Percentiles rank a stretch among this genome's conserved stretches.
Conservation (phyloP, 2,329 filamentous ascomycete species). For the Nannizziopsis arthrosporioides region DNA sequence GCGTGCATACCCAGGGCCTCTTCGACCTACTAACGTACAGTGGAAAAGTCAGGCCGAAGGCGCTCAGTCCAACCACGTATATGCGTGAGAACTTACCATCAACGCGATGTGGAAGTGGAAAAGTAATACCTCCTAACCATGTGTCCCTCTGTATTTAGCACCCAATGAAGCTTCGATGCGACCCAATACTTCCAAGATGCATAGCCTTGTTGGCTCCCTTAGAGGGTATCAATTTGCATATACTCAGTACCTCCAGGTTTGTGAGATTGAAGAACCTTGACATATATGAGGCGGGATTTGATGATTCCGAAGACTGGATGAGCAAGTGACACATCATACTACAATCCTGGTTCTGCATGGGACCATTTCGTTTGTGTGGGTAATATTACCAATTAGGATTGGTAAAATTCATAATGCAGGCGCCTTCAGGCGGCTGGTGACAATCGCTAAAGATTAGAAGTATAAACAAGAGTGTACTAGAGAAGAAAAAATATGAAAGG, state of each 20-base stretch:
- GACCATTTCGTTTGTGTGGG: background rate
- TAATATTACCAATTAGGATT: background rate
- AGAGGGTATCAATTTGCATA: constrained; percentile 4
- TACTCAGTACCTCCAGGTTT: constrained; percentile 13
- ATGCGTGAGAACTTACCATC: constrained; percentile 9
- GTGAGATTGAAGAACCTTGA: background rate
- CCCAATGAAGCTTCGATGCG: constrained; percentile 15
- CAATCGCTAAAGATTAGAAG: background rate
- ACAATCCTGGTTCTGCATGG: constrained; percentile 1
- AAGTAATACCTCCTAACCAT: background rate
- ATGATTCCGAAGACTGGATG: constrained; percentile 15
- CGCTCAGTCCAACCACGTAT: constrained; percentile 16
- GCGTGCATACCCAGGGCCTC: constrained; percentile 10
- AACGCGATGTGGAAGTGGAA: background rate
- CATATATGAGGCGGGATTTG: constrained; percentile 10
- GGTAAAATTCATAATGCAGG: background rate
- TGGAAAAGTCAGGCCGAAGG: constrained; percentile 16
- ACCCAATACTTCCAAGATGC: constrained; percentile 11
- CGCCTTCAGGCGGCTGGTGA: background rate
- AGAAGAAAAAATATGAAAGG: constrained; percentile 1
- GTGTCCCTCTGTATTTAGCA: background rate
- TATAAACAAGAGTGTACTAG: background rate
- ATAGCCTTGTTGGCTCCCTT: constrained; percentile 6
- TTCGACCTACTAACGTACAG: constrained; percentile 17
- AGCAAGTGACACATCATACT: constrained; percentile 8